These are phyloP conservation scores for Suillus paluster DNA, from an alignment of 768 basidiomycete genomes.

Conservation along the genomic window DNA sequence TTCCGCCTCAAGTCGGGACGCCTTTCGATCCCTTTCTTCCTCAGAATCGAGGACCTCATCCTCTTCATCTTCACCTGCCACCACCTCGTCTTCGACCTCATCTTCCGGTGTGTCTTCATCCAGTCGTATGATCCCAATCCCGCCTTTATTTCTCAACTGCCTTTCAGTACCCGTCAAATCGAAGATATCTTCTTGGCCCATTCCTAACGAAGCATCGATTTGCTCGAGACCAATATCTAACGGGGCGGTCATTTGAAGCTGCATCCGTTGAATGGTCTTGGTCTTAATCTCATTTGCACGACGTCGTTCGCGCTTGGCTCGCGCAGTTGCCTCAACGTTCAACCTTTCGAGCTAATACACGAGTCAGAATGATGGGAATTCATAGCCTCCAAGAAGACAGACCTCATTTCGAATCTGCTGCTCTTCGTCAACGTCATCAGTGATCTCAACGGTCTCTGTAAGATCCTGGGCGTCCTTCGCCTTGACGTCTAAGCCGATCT, in stretches of 20 bases:
- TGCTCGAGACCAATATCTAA: slow-evolving; percentile 93
- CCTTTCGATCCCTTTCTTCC: slow-evolving; percentile 69
- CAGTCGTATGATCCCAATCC: slow-evolving; percentile 42
- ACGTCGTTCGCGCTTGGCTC: slow-evolving; percentile 79
- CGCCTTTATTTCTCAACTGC: slow-evolving; percentile 44
- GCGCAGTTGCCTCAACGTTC: slow-evolving; percentile 74
- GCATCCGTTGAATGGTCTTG: slow-evolving; percentile 91
- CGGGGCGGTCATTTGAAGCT: slow-evolving; percentile 97
- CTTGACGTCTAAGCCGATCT: slow-evolving; percentile 88
- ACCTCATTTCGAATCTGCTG: slow-evolving; percentile 91
- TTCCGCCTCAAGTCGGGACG: slow-evolving; percentile 75
- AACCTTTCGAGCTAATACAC: slow-evolving; percentile 74
- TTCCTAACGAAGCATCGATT: slow-evolving; percentile 69
- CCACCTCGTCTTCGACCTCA: slow-evolving; percentile 40
- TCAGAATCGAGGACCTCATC: slow-evolving; percentile 60
- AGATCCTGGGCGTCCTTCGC: slow-evolving; percentile 72
- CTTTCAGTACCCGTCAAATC: slow-evolving; percentile 72
- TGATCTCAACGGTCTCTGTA: slow-evolving; percentile 71
- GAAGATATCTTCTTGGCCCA: slow-evolving; percentile 87
- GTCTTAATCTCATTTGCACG: slow-evolving; percentile 87
- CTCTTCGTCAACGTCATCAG: slow-evolving; percentile 82
- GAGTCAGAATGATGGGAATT: slow-evolving; percentile 15
- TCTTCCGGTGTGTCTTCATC: slow-evolving; percentile 50
- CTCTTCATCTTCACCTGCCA: slow-evolving; percentile 36
- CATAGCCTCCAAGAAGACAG: slow-evolving; percentile 19